These are phyloP conservation scores for Aquilaria malaccensis DNA, from an alignment of 345 rosid genomes.

Conservation along the genomic window DNA sequence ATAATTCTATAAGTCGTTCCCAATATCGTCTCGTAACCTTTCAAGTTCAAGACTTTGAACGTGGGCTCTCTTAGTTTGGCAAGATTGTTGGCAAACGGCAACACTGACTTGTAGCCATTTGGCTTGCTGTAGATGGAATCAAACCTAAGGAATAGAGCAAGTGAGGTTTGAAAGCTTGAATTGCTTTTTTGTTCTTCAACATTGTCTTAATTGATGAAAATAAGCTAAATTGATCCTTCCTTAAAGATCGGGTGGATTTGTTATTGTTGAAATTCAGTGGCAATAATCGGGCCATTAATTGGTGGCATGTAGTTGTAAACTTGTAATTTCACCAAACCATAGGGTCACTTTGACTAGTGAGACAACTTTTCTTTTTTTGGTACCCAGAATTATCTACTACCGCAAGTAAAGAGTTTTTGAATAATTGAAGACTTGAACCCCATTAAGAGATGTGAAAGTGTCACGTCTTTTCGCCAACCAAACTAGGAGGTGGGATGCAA, in stretches of 20 bases:
- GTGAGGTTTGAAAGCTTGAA: constrained; percentile 57
- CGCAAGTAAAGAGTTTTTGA: no score
- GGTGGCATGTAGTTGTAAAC: no score
- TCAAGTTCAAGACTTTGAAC: constrained; percentile 67
- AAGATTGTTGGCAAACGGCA: constrained; percentile 62
- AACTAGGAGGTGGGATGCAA: no score
- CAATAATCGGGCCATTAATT: constrained; percentile 6
- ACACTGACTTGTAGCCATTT: constrained; percentile 76
- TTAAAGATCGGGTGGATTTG: constrained; percentile 11
- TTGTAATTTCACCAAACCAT: no score
- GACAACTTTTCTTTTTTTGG: no score
- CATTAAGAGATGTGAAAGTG: no score
- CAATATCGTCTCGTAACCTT: constrained; percentile 84
- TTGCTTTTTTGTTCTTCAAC: constrained; percentile 24
- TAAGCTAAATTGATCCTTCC: constrained; percentile 17
- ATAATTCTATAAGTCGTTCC: constrained; percentile 84
- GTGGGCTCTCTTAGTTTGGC: constrained; percentile 68
- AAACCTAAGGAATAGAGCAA: constrained; percentile 57
- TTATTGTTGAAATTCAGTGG: constrained; percentile 8
- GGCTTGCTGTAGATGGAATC: constrained; percentile 68
- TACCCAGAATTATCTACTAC: no score
- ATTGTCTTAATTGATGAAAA: neutral
- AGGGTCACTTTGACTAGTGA: no score
- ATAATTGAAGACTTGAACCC: no score
- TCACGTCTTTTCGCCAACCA: no score